Evolutionary conservation across 257 asterid genomes (phyloP), one percentile per base, ranked within the genome.

Genomic region (Fraxinus pennsylvanica): DNA sequence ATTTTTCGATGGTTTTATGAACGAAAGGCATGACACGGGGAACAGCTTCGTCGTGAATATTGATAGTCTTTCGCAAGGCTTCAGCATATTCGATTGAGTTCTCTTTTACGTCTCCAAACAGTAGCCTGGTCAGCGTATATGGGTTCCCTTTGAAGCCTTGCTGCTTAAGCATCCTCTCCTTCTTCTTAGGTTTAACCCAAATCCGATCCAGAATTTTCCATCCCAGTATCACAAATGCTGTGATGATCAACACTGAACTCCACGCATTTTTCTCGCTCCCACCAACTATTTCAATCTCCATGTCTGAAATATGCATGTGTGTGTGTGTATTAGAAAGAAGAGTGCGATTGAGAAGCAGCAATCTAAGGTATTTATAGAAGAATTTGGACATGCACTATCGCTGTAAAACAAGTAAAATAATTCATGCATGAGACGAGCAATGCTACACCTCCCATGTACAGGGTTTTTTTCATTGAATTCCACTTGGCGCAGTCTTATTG

Each of bases 21-120:
- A 83, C 61, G 71, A 75, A 79, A 8, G 83, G 81, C 81, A 79
- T 71, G 81, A 80, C 79, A 5, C 84, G 83, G 27, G 84, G 84
- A 0, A 25, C 77, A 15, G 82, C 59, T 43, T 68, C 76, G 9
- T 57, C 54, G 77, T 73, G 47, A 71, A 80, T 77, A 19, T 14
- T 21, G 29, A 57, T n/a, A 19, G 66, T n/a, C 66, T 57, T 57
- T n/a, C 9, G 10, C 27, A 6, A 57, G 66, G 66, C 27, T 57
- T 57, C 66, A n/a, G 65, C 65, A 54, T 54, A 54, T 17, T 17
- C 65, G 10, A 54, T 57, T 17, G 72, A 35, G 1, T 43, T 68
- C 9, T 83, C 87, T 54, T 68, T 73, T 1, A 74, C 71, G 38
- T 83, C 87, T 17, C 87, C 87, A 4, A 68, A 68, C 10, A 83